Conservation (phyloP, 2,329 filamentous ascomycete genomes). For the Kalmusia sp. region DNA sequence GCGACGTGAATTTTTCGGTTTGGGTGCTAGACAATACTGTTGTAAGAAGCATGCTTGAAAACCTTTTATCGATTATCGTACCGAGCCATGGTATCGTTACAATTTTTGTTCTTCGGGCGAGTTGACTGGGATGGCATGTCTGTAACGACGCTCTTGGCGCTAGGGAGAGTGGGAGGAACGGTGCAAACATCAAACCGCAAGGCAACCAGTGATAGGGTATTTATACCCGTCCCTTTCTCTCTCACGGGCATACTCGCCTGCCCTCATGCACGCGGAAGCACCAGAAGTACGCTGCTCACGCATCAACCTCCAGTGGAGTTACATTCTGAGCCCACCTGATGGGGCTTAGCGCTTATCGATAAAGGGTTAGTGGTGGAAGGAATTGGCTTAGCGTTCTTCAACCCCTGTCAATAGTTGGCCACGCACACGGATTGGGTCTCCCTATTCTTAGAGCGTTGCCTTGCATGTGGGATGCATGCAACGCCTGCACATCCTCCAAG, state of each 20-base stretch:
- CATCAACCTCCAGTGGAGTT: slow-evolving; percentile 4
- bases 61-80: too few relatives aligned
- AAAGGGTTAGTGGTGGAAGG: not conserved
- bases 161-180: too few relatives aligned
- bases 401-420: too few relatives aligned
- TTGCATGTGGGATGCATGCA: too few relatives aligned
- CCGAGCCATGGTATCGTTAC: too few relatives aligned
- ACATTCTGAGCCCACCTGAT: not conserved
- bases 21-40: too few relatives aligned
- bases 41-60: too few relatives aligned
- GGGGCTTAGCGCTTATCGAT: slow-evolving; percentile 9
- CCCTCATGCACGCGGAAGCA: not conserved
- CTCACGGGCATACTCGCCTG: not conserved
- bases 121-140: too few relatives aligned
- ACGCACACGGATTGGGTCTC: not conserved
- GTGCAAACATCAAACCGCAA: not conserved
- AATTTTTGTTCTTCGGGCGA: too few relatives aligned
- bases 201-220: not conserved
- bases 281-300: not conserved
- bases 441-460: not conserved
- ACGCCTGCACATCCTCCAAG: too few relatives aligned
- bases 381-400: slow-evolving; percentile 5
- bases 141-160: too few relatives aligned
- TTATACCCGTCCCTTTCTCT: not conserved
- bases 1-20: too few relatives aligned